Evolutionary conservation across 2,329 filamentous ascomycete species (phyloP).

Genomic region (Fusarium avenaceum): DNA sequence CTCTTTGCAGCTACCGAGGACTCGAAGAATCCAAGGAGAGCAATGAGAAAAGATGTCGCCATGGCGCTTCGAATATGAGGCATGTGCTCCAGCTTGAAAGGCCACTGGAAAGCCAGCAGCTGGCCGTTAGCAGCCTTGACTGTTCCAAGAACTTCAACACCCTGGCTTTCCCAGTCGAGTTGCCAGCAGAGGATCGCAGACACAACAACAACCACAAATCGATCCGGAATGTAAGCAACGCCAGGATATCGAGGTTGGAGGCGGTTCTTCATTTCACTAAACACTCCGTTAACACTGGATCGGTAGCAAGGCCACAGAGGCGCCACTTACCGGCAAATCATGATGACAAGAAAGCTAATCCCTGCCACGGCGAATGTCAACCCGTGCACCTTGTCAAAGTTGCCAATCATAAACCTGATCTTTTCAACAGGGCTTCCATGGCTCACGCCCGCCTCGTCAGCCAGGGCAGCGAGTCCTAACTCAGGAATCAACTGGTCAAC

Average conservation of each 20-base stretch:
- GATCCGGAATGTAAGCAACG: slow-evolving; percentile 91
- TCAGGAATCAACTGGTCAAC: slow-evolving; percentile 96
- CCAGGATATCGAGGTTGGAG: slow-evolving; percentile 83
- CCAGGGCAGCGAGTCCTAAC: slow-evolving; percentile 78
- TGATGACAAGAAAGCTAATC: slow-evolving; percentile 86
- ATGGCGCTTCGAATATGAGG: slow-evolving; percentile 87
- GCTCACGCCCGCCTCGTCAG: slow-evolving; percentile 73
- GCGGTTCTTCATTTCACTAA: slow-evolving; percentile 82
- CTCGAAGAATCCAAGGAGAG: slow-evolving; percentile 97
- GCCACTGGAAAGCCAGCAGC: slow-evolving; percentile 85
- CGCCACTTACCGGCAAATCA: slow-evolving; percentile 80
- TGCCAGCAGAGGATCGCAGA: slow-evolving; percentile 84
- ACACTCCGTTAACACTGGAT: slow-evolving; percentile 10
- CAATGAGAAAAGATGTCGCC: slow-evolving; percentile 92
- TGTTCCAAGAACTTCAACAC: slow-evolving; percentile 85
- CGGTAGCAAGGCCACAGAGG: neutral
- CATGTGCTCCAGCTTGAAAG: slow-evolving; percentile 82
- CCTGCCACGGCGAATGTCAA: slow-evolving; percentile 83
- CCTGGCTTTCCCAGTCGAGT: slow-evolving; percentile 82
- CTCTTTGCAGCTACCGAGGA: slow-evolving; percentile 96
- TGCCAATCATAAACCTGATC: slow-evolving; percentile 79
- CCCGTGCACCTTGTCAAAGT: slow-evolving; percentile 75
- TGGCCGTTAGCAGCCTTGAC: slow-evolving; percentile 81
- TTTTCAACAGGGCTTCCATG: slow-evolving; percentile 92
- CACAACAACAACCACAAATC: slow-evolving; percentile 88